phyloP scores from a whole-genome alignment of 805 yeast genomes.

The Candida pini region DNA sequence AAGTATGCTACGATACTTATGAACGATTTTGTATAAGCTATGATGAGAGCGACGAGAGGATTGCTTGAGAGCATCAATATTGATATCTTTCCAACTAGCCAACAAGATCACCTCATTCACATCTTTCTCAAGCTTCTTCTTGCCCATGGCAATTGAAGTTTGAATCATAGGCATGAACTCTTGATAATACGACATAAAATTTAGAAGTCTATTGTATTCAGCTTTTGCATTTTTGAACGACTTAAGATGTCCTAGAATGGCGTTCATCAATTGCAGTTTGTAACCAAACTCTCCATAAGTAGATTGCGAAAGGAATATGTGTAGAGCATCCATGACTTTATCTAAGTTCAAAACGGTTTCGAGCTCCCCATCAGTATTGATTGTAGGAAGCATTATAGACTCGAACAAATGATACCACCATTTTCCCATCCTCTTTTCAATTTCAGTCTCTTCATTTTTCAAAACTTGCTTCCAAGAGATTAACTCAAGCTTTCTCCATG shows the following conservation, averaged over 20 bases:
- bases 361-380: constrained; percentile 36
- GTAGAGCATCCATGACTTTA: constrained; percentile 53
- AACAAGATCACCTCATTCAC: constrained; percentile 77
- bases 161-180: constrained; percentile 56
- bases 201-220: constrained; percentile 40
- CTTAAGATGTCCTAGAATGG: constrained; percentile 55
- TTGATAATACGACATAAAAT: constrained; percentile 56
- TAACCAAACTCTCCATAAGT: constrained; percentile 66
- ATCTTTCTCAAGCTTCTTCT: constrained; percentile 64
- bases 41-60: constrained; percentile 89
- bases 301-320: constrained; percentile 69
- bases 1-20: constrained; percentile 69
- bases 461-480: constrained; percentile 80
- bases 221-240: constrained; percentile 23
- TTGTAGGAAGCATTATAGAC: constrained; percentile 53
- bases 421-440: constrained; percentile 51
- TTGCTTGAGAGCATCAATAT: constrained; percentile 87
- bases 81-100: constrained; percentile 97
- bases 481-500: constrained; percentile 88
- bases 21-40: constrained; percentile 72
- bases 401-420: constrained; percentile 95
- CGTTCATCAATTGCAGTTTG: constrained; percentile 54
- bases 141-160: constrained; percentile 38
- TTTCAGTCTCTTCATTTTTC: constrained; percentile 48
- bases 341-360: constrained; percentile 29